phyloP scores from a whole-genome alignment of 495 filamentous ascomycete genomes.

The Hyaloscypha bicolor region DNA sequence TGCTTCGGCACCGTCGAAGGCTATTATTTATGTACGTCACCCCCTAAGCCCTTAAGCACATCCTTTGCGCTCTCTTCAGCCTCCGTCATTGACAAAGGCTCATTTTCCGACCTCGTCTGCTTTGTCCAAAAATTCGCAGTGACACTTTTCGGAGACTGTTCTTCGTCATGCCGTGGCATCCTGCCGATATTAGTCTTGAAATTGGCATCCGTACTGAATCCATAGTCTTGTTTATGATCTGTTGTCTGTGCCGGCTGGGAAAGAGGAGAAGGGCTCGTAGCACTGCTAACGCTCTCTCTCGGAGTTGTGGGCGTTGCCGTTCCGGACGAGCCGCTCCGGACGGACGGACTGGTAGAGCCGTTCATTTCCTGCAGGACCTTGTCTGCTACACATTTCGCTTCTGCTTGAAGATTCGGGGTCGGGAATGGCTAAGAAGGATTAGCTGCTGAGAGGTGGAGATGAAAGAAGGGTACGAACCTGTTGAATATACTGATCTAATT shows the following conservation, averaged over 20 bases:
- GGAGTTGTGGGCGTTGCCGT: constrained; percentile 2
- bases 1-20: background rate
- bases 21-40: background rate
- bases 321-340: constrained; percentile 2
- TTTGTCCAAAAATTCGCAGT: background rate
- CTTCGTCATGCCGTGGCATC: background rate
- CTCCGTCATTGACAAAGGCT: background rate
- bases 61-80: background rate
- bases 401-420: constrained; percentile 24
- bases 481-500: constrained; percentile 58
- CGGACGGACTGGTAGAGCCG: constrained; percentile 6
- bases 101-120: constrained; percentile 1
- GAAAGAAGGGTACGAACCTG: constrained; percentile 20
- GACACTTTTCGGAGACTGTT: background rate
- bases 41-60: background rate
- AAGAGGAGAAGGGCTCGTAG: background rate
- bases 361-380: constrained; percentile 25
- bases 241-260: background rate
- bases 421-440: constrained; percentile 18
- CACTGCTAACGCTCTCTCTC: background rate
- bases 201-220: background rate
- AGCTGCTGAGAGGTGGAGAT: background rate
- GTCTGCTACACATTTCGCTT: constrained; percentile 20
- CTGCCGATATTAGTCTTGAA: background rate
- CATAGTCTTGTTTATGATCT: constrained; percentile 1